A percentile compares a stretch with the other conserved stretches of the same genome.
Conservation (phyloP, 2,329 filamentous ascomycete genomes). For the Pseudogymnoascus sp. region DNA sequence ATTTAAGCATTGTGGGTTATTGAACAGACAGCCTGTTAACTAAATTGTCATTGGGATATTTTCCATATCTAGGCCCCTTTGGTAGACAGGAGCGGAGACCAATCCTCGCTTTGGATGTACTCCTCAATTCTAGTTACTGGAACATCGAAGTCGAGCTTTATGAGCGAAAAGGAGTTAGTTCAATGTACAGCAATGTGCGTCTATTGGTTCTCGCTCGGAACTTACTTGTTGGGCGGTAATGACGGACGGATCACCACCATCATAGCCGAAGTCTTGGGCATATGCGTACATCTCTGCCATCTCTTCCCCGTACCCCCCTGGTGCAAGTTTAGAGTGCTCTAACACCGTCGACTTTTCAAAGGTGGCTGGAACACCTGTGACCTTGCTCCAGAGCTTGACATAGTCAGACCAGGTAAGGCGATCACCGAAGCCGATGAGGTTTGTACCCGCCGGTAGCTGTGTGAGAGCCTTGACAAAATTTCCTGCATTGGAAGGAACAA, state of each 20-base stretch:
- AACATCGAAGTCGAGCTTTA: constrained; percentile 6
- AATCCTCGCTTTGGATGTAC: constrained; percentile 10
- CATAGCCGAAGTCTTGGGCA: constrained; percentile 26
- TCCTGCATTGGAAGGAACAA: constrained; percentile 26
- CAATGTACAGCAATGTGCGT: background rate
- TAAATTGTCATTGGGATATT: background rate
- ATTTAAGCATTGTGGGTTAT: background rate
- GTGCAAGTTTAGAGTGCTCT: constrained; percentile 23
- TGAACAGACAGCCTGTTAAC: background rate
- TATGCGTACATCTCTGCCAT: constrained; percentile 25
- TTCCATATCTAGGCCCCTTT: background rate
- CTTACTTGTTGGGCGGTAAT: constrained; percentile 15
- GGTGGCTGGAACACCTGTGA: constrained; percentile 13
- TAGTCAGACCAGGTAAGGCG: constrained; percentile 12
- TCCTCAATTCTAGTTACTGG: constrained; percentile 7
- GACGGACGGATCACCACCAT: constrained; percentile 27
- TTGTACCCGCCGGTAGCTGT: constrained; percentile 14
- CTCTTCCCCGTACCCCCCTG: constrained; percentile 27
- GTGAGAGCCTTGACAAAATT: constrained; percentile 24
- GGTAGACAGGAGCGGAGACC: constrained; percentile 5
- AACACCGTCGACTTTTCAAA: constrained; percentile 14
- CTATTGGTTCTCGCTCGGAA: background rate
- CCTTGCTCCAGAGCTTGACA: constrained; percentile 17
- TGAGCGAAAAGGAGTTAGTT: background rate
- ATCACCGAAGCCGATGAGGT: constrained; percentile 18